A percentile compares a stretch with the other conserved stretches of the same genome.
These are phyloP conservation scores for Neoscytalidium dimidiatum DNA, from an alignment of 2,329 filamentous ascomycete species.

Conservation along the genomic window DNA sequence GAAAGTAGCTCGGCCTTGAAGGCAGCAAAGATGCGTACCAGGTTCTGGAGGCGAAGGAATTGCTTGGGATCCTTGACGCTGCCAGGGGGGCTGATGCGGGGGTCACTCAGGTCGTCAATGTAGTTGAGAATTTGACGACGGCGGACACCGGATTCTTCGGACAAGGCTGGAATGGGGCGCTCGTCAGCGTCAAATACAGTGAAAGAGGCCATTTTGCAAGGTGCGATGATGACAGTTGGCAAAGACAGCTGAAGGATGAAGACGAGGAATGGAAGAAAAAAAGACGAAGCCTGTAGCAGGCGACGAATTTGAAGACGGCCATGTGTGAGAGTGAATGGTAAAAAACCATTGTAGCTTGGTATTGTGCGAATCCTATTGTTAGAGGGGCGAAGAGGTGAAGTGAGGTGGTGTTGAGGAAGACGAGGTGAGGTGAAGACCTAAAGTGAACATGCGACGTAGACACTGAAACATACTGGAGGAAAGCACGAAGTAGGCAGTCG, in stretches of 20 bases:
- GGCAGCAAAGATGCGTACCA: slow-evolving; percentile 20
- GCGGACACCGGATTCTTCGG: background rate
- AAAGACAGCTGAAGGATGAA: background rate
- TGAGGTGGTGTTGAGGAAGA: background rate
- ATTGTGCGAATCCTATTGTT: background rate
- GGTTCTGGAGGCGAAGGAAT: slow-evolving; percentile 20
- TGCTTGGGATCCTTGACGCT: slow-evolving; percentile 2
- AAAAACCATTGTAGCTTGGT: background rate
- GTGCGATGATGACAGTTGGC: background rate
- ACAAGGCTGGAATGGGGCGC: background rate
- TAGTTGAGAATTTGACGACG: background rate
- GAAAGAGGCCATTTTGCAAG: background rate
- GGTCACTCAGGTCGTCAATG: slow-evolving; percentile 9
- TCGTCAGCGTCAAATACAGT: background rate
- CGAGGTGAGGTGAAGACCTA: background rate
- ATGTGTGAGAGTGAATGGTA: background rate
- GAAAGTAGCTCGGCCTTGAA: slow-evolving; percentile 2
- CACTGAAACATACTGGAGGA: background rate
- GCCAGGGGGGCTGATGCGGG: background rate
- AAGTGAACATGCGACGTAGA: background rate
- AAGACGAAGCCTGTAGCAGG: background rate
- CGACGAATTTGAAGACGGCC: background rate
- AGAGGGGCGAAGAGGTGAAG: background rate
- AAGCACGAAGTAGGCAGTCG: background rate
- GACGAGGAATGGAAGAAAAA: background rate